phyloP scores from a whole-genome alignment of 306 rosid genomes.

The Quercus parvula region DNA sequence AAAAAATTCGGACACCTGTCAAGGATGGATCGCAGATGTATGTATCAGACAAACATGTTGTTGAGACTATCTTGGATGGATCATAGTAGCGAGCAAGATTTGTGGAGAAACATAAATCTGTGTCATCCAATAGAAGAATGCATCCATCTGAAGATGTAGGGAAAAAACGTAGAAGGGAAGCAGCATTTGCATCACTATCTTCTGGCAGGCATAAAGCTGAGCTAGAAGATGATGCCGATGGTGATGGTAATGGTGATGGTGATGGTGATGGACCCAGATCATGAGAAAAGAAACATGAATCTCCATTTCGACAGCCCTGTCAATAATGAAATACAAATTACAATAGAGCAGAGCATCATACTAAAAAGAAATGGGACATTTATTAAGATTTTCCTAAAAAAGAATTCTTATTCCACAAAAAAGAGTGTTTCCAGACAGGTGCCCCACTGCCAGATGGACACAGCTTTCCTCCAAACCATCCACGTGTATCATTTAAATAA shows the following conservation, averaged over 20 bases:
- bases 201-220: slow-evolving; percentile 50
- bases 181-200: slow-evolving; percentile 33
- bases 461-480: too few species aligned
- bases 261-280: slow-evolving; percentile 27
- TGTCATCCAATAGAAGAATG: slow-evolving; percentile 73
- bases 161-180: slow-evolving; percentile 45
- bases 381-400: neutral
- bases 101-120: slow-evolving; percentile 47
- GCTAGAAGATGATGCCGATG: slow-evolving; percentile 24
- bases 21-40: slow-evolving; percentile 42
- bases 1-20: slow-evolving; percentile 47
- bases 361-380: neutral
- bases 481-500: too few species aligned
- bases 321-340: slow-evolving; percentile 1
- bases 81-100: slow-evolving; percentile 40
- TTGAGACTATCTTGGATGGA: slow-evolving; percentile 61
- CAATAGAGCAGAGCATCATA: neutral
- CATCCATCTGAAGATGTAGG: slow-evolving; percentile 39
- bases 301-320: slow-evolving; percentile 86
- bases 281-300: slow-evolving; percentile 67
- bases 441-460: neutral
- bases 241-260: slow-evolving; percentile 24
- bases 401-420: neutral
- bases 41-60: slow-evolving; percentile 51
- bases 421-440: neutral